Percentiles rank a stretch among this genome's conserved stretches.
Evolutionary conservation across 2,329 filamentous ascomycete species (phyloP).

Genomic region (Aspergillus cejpii): DNA sequence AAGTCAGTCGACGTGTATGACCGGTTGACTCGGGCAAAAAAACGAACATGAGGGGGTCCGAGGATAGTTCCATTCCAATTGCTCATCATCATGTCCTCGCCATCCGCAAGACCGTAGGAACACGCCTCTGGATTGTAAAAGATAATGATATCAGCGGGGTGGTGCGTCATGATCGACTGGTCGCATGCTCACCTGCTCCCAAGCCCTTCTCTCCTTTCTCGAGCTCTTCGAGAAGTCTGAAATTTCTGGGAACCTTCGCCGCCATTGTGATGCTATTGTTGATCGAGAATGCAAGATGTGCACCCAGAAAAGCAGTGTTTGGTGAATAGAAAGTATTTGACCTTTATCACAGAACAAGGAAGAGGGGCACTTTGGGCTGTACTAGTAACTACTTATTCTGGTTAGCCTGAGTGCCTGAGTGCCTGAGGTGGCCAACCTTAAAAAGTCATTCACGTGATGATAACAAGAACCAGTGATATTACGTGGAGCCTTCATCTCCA

Average conservation of each 20-base stretch:
- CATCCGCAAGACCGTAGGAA: slow-evolving; percentile 91
- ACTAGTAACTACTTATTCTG: neutral
- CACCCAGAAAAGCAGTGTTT: slow-evolving; percentile 3
- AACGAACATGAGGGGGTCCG: slow-evolving; percentile 83
- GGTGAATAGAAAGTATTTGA: slow-evolving; percentile 10
- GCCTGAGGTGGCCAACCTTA: neutral
- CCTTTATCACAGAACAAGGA: slow-evolving; percentile 5
- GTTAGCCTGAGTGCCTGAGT: neutral
- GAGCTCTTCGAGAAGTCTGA: slow-evolving; percentile 90
- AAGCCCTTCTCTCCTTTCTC: slow-evolving; percentile 98
- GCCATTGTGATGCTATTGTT: slow-evolving; percentile 40
- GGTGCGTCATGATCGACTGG: slow-evolving; percentile 5
- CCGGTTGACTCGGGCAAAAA: neutral
- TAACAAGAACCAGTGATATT: slow-evolving; percentile 5
- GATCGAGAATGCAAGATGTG: neutral
- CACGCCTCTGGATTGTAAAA: slow-evolving; percentile 64
- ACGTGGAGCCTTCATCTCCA: slow-evolving; percentile 15
- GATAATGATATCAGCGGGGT: slow-evolving; percentile 20
- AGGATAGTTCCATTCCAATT: slow-evolving; percentile 99
- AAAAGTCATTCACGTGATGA: slow-evolving; percentile 5
- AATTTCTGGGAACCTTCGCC: slow-evolving; percentile 87
- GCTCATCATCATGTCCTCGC: slow-evolving; percentile 91
- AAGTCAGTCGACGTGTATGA: slow-evolving; percentile 1
- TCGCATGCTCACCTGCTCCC: slow-evolving; percentile 58
- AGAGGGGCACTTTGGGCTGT: slow-evolving; percentile 14